phyloP scores from a whole-genome alignment of 306 rosid genomes.

The Malus sieversii region DNA sequence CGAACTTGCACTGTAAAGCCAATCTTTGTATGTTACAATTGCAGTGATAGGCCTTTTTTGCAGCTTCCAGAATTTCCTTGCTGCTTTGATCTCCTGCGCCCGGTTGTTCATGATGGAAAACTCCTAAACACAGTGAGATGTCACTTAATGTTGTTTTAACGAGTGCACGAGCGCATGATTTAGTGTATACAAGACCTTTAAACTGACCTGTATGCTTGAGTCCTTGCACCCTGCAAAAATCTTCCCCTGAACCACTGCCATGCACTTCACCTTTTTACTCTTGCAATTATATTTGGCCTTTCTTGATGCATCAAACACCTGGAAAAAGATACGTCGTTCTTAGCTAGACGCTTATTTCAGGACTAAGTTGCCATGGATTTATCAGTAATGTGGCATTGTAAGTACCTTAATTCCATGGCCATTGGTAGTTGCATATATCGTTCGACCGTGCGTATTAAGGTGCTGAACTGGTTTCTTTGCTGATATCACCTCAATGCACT shows the following conservation, averaged over 20 bases:
- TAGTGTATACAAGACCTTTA: background rate
- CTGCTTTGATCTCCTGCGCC: constrained; percentile 62
- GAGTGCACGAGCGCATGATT: background rate
- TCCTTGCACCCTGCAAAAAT: constrained; percentile 63
- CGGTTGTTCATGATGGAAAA: constrained; percentile 45
- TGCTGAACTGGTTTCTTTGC: constrained; percentile 54
- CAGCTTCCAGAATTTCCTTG: constrained; percentile 60
- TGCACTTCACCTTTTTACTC: constrained; percentile 48
- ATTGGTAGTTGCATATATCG: constrained; percentile 35
- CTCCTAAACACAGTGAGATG: constrained; percentile 37
- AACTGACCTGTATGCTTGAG: constrained; percentile 69
- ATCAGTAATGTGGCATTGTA: background rate
- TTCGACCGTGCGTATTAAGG: constrained; percentile 36
- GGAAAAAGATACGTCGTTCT: constrained; percentile 4
- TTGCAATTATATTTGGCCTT: constrained; percentile 32
- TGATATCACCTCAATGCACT: constrained; percentile 58
- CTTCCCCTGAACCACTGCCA: constrained; percentile 50
- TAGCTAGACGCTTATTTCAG: background rate
- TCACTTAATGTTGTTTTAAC: background rate
- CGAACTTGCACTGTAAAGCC: constrained; percentile 61
- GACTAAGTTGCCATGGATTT: background rate
- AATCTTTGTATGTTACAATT: constrained; percentile 50
- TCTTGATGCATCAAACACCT: constrained; percentile 51
- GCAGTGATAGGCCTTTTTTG: constrained; percentile 51
- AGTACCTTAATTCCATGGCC: constrained; percentile 62